Base-by-base conservation (phyloP, 352 stramenopile species). In the Phytophthora citrophthora region DNA sequence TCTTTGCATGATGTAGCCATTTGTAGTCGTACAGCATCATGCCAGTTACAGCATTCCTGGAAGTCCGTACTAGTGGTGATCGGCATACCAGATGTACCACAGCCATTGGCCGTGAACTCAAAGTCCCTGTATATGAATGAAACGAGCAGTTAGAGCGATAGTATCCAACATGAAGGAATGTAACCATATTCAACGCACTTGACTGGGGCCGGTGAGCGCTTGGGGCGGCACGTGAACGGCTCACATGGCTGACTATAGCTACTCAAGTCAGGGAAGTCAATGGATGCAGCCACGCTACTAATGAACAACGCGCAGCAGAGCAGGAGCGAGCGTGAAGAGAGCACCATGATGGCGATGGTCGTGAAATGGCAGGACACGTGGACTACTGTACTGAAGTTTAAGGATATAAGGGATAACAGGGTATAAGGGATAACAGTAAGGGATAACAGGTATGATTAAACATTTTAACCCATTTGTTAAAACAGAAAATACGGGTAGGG, bases 1-100 rank as follows among this genome's bases (percentile, higher is more conserved):
- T 9, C 52, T 32, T 8, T 2, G 15, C 32, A 29, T 13, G 13
- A 29, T 27, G 24, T 47, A 39, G 31, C 27, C 46, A 45, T 45
- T 27, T 41, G 13, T n/a, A 10, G 5, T 50, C 76, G 27, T 74
- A 93, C 85, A 44, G 76, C 83, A 58, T 94, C 83, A 64, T 94
- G 86, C 81, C 81, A 90, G 50, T 94, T 88, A 65, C 86, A 94
- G 74, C 86, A 94, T 23, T 89, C 74, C 24, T 79, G 60, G 54
- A 92, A 88, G 29, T 92, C 79, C 6, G 64, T 48, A 4, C 58
- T 56, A 0, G 70, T 66, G 31, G 32, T 74, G 60, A 94, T 83
- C 2, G 81, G 76, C 43, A 92, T 71, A 36, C 61, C 71, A 10
- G 79, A 76, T 2, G 82, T 92, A 31, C 86, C 86, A 57, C 86